phyloP scores from a whole-genome alignment of 192 early-diverging fungal species.

The Jimgerdemannia lactiflua region DNA sequence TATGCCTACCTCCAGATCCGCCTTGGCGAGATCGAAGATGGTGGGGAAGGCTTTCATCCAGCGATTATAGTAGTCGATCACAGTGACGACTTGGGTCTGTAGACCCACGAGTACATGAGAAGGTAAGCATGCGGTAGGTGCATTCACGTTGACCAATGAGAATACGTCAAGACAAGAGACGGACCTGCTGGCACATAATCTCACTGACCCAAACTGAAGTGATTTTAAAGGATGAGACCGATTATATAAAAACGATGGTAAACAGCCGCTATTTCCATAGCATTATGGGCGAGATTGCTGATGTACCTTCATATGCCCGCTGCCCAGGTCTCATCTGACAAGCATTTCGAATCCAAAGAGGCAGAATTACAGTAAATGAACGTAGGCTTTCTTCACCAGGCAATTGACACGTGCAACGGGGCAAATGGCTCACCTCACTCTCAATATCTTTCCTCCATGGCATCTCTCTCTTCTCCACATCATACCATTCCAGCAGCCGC shows the following conservation, averaged over 20 bases:
- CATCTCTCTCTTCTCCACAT: constrained; percentile 52
- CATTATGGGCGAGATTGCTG: not conserved
- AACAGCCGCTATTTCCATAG: not conserved
- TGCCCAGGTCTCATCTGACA: constrained; percentile 32
- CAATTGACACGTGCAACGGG: too few species aligned
- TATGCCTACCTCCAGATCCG: constrained; percentile 46
- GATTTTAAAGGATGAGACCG: not conserved
- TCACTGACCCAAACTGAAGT: constrained; percentile 71
- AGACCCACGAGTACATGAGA: not conserved
- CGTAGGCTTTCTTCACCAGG: not conserved
- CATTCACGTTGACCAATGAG: not conserved
- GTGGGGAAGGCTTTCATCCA: constrained; percentile 77
- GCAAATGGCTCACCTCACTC: constrained; percentile 10
- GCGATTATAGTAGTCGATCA: constrained; percentile 61
- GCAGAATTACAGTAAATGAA: not conserved
- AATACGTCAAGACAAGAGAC: not conserved
- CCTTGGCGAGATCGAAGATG: constrained; percentile 59
- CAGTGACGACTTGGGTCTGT: constrained; percentile 68
- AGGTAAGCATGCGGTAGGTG: not conserved
- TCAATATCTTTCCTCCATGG: constrained; percentile 57
- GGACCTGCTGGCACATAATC: constrained; percentile 77
- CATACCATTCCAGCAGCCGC: constrained; percentile 60
- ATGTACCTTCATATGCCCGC: constrained; percentile 53
- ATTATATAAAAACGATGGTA: not conserved
- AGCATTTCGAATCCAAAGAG: not conserved